Percentiles rank a stretch among this genome's conserved stretches.
Evolutionary conservation across 768 basidiomycete genomes (phyloP).

Genomic region (Rubroboletus satanas): DNA sequence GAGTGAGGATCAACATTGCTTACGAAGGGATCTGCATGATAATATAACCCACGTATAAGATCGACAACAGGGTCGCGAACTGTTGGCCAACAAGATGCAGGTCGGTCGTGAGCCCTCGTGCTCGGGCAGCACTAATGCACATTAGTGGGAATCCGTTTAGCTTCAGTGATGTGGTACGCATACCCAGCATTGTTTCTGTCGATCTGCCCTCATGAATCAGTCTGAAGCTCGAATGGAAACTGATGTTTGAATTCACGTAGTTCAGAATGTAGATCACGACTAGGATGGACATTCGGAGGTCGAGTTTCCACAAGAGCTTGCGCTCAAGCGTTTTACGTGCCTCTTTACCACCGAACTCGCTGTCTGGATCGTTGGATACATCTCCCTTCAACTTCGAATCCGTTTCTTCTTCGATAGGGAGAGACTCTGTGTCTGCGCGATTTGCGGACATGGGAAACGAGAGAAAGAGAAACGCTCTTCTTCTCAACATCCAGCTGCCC

Average conservation of each 20-base stretch:
- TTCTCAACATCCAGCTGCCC: background rate
- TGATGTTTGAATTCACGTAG: conserved; percentile 23
- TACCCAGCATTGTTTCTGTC: conserved; percentile 70
- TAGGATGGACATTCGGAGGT: conserved; percentile 52
- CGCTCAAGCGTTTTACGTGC: conserved; percentile 46
- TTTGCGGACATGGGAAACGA: conserved; percentile 10
- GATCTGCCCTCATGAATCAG: conserved; percentile 37
- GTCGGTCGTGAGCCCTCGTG: conserved; percentile 64
- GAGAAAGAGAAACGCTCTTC: background rate
- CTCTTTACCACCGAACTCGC: conserved; percentile 49
- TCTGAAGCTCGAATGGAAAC: background rate
- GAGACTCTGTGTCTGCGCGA: background rate
- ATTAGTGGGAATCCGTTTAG: background rate
- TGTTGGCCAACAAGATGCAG: conserved; percentile 56
- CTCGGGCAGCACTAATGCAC: conserved; percentile 55
- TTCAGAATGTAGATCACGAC: conserved; percentile 39
- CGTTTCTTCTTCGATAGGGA: conserved; percentile 6
- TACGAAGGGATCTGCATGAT: conserved; percentile 42
- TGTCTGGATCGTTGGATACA: conserved; percentile 23
- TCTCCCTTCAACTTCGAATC: background rate
- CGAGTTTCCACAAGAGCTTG: conserved; percentile 52
- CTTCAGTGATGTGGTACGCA: conserved; percentile 9
- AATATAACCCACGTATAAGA: conserved; percentile 59
- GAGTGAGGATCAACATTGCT: conserved; percentile 2
- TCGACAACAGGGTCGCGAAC: conserved; percentile 64